Percentiles rank a stretch among this genome's conserved stretches.
These are phyloP conservation scores for Solanum neorickii DNA, from an alignment of 257 asterid species.

Conservation along the genomic window DNA sequence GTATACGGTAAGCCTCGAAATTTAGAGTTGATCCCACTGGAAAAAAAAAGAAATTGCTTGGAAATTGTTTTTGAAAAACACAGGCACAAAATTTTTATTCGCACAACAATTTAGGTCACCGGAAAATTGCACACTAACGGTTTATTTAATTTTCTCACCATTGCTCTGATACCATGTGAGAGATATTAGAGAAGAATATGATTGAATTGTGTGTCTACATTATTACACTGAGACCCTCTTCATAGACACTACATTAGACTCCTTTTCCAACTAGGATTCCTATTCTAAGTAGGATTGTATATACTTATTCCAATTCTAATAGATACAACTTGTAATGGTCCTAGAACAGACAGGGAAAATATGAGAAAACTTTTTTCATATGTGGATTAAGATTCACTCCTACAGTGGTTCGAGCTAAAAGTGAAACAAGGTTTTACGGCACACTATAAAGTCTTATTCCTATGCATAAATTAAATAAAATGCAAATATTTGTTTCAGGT, in stretches of 20 bases:
- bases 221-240: not conserved
- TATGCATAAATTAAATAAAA: not conserved
- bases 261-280: not conserved
- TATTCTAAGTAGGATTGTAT: not conserved
- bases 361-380: not conserved
- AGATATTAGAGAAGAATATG: not conserved
- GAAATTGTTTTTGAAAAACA: not conserved
- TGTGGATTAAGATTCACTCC: not conserved
- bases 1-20: not conserved
- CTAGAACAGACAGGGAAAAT: not conserved
- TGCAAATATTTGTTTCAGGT: not conserved
- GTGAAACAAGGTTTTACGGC: not conserved
- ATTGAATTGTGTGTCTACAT: not conserved
- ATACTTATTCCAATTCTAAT: not conserved
- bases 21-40: not conserved
- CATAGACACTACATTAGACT: not conserved
- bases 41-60: not conserved
- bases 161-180: not conserved
- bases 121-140: not conserved
- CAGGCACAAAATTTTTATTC: not conserved
- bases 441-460: not conserved
- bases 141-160: not conserved
- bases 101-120: not conserved
- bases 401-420: not conserved
- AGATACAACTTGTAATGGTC: not conserved